These are phyloP conservation scores for Phytomonas francai DNA, from an alignment of 208 protist genomes.

Conservation along the genomic window DNA sequence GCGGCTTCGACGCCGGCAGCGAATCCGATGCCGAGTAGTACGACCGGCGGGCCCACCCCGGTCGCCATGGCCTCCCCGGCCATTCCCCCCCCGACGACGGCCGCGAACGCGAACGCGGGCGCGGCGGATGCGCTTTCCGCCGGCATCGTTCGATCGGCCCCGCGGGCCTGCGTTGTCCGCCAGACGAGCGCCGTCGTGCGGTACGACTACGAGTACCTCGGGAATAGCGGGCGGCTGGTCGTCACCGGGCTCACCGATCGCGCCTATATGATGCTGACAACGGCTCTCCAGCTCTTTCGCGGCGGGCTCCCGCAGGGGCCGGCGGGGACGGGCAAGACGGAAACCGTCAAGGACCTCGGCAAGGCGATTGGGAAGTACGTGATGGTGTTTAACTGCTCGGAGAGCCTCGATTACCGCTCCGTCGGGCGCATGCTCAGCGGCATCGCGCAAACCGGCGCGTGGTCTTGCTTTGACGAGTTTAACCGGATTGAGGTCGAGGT, in stretches of 20 bases:
- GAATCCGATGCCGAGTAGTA: neutral
- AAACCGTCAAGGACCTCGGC: conserved; percentile 98
- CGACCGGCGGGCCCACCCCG: no score
- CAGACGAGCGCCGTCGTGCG: conserved; percentile 90
- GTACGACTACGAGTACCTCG: conserved; percentile 98
- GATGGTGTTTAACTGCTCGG: conserved; percentile 98
- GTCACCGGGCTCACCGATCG: conserved; percentile 97
- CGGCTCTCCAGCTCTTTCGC: conserved; percentile 92
- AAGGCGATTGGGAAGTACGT: conserved; percentile 96
- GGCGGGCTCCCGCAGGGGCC: conserved; percentile 94
- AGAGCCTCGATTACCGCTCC: conserved; percentile 96
- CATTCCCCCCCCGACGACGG: neutral
- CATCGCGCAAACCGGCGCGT: conserved; percentile 96
- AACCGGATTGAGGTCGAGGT: conserved; percentile 98
- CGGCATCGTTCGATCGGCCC: neutral
- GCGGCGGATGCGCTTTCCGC: neutral
- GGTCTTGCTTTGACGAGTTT: conserved; percentile 99
- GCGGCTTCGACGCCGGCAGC: no score
- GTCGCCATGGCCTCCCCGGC: no score
- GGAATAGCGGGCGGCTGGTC: conserved; percentile 96
- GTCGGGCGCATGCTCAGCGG: conserved; percentile 94
- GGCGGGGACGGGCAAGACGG: conserved; percentile 98
- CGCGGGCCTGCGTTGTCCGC: conserved; percentile 74
- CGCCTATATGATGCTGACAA: conserved; percentile 97
- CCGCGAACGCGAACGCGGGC: neutral